phyloP scores from a whole-genome alignment of 1,284 basidiomycete genomes.

The Retiboletus fuscus region DNA sequence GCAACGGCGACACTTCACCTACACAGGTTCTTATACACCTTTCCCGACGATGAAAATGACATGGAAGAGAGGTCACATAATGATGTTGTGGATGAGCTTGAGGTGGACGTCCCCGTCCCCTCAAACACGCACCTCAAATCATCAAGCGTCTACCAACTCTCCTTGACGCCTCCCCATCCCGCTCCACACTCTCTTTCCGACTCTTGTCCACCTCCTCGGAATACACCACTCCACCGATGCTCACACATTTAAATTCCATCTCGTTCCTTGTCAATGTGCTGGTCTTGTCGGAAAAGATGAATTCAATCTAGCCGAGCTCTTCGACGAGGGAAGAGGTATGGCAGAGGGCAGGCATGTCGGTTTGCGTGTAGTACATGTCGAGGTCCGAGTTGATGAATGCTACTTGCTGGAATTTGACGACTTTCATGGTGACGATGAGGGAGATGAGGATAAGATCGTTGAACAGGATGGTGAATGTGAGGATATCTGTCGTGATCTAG shows the following conservation, averaged over 20 bases:
- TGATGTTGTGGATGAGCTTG: neutral
- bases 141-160: slow-evolving; percentile 82
- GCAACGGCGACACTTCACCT: slow-evolving; percentile 97
- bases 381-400: slow-evolving; percentile 97
- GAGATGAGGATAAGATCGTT: slow-evolving; percentile 99
- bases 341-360: slow-evolving; percentile 96
- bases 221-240: slow-evolving; percentile 90
- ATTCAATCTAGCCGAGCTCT: slow-evolving; percentile 98
- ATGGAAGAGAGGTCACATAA: neutral
- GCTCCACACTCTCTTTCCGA: slow-evolving; percentile 73
- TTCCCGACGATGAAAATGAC: slow-evolving; percentile 18
- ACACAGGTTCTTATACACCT: slow-evolving; percentile 40
- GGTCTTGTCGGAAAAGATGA: slow-evolving; percentile 99
- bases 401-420: slow-evolving; percentile 98
- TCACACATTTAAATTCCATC: slow-evolving; percentile 97
- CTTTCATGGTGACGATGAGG: slow-evolving; percentile 99
- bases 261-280: slow-evolving; percentile 97
- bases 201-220: slow-evolving; percentile 84
- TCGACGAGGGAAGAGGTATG: slow-evolving; percentile 97
- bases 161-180: slow-evolving; percentile 61
- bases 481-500: slow-evolving; percentile 72
- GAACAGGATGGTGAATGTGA: slow-evolving; percentile 98
- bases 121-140: slow-evolving; percentile 73
- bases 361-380: slow-evolving; percentile 94
- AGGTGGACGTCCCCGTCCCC: slow-evolving; percentile 26